These are phyloP conservation scores for Plantago elongata DNA, from an alignment of 257 asterid species.

Conservation along the genomic window DNA sequence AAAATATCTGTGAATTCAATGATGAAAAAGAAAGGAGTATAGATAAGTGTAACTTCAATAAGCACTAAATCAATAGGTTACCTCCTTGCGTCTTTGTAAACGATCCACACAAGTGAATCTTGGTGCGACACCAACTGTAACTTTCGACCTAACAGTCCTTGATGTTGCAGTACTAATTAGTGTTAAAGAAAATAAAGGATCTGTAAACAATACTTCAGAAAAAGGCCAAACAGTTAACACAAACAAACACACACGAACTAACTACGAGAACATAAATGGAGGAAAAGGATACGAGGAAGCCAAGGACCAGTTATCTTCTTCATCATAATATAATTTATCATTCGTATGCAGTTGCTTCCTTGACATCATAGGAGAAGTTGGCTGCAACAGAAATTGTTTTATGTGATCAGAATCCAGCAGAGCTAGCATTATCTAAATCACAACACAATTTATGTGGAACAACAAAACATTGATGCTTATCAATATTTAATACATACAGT, in stretches of 20 bases:
- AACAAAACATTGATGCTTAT: neutral
- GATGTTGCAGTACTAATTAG: constrained; percentile 73
- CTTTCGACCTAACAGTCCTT: constrained; percentile 46
- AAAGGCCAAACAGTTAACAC: constrained; percentile 1
- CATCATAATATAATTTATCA: constrained; percentile 39
- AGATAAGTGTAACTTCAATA: constrained; percentile 6
- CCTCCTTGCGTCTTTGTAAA: constrained; percentile 73
- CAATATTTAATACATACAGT: no score
- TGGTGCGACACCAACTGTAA: constrained; percentile 86
- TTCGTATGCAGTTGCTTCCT: constrained; percentile 35
- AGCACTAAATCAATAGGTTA: constrained; percentile 22
- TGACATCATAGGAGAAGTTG: constrained; percentile 35
- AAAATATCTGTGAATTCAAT: constrained; percentile 4
- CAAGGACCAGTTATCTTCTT: constrained; percentile 73
- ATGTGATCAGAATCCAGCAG: constrained; percentile 19
- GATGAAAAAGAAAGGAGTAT: neutral
- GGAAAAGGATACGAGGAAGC: constrained; percentile 80
- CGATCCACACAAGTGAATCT: constrained; percentile 57
- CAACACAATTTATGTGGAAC: no score
- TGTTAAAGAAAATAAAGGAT: constrained; percentile 28
- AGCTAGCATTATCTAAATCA: no score
- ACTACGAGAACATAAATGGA: constrained; percentile 4
- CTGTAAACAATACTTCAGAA: neutral
- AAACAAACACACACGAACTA: neutral
- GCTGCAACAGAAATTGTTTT: constrained; percentile 33